Evolutionary conservation across 1,284 basidiomycete species (phyloP).

Genomic region (Boletus smithii): DNA sequence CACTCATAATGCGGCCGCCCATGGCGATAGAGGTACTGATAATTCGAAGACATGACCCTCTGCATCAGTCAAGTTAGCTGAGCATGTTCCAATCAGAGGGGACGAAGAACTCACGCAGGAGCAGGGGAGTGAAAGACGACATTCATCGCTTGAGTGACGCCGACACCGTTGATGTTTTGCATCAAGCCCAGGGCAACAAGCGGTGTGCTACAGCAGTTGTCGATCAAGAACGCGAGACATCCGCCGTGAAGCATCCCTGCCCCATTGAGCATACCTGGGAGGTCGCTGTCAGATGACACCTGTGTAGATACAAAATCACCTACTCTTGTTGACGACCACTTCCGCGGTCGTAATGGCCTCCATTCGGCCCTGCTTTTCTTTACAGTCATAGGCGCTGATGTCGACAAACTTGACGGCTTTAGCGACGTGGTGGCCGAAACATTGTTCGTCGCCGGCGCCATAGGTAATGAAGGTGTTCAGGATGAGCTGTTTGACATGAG

Average conservation of each 20-base stretch:
- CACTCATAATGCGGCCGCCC: slow-evolving; percentile 64
- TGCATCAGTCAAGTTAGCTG: slow-evolving; percentile 26
- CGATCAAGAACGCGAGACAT: slow-evolving; percentile 66
- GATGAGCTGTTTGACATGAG: slow-evolving; percentile 59
- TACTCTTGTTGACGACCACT: slow-evolving; percentile 56
- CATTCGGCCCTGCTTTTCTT: slow-evolving; percentile 45
- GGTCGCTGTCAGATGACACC: slow-evolving; percentile 7
- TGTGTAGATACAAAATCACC: slow-evolving; percentile 11
- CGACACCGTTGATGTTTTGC: slow-evolving; percentile 61
- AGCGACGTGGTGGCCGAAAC: slow-evolving; percentile 59
- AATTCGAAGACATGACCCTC: slow-evolving; percentile 55
- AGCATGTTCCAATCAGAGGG: slow-evolving; percentile 1
- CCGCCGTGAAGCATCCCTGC: slow-evolving; percentile 71
- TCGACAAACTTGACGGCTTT: slow-evolving; percentile 57
- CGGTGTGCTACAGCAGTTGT: slow-evolving; percentile 67
- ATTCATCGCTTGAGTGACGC: slow-evolving; percentile 67
- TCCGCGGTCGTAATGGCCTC: slow-evolving; percentile 61
- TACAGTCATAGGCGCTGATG: slow-evolving; percentile 45
- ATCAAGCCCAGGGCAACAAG: slow-evolving; percentile 60
- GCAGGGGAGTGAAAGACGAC: slow-evolving; percentile 66
- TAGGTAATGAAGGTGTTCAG: slow-evolving; percentile 64
- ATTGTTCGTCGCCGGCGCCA: slow-evolving; percentile 57
- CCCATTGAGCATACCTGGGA: slow-evolving; percentile 65
- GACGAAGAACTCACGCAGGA: slow-evolving; percentile 43
- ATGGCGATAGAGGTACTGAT: slow-evolving; percentile 60